Conservation (phyloP, 1,139 yeast genomes). For the Kurtzmaniella quercitrusa region DNA sequence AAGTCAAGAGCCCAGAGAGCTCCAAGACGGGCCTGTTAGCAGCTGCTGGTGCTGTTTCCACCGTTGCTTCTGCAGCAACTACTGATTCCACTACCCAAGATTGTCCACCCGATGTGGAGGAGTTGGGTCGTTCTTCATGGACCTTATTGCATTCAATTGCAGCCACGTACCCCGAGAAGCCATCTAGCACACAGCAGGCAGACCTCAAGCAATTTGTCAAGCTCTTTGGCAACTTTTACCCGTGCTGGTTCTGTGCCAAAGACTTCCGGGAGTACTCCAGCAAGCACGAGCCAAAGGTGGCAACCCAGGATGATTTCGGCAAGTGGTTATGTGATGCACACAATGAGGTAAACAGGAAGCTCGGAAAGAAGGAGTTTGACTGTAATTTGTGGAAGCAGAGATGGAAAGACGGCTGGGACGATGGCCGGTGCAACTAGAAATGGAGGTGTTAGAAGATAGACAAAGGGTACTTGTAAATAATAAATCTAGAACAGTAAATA, state of each 20-base stretch:
- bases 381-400: constrained; percentile 88
- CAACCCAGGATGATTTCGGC: constrained; percentile 75
- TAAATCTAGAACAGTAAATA: constrained; percentile 7
- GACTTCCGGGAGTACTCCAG: constrained; percentile 69
- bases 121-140: constrained; percentile 87
- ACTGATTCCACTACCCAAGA: constrained; percentile 27
- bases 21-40: constrained; percentile 2
- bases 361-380: constrained; percentile 83
- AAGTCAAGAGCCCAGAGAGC: constrained; percentile 3
- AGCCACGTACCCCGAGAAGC: constrained; percentile 77
- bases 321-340: constrained; percentile 94
- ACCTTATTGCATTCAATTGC: constrained; percentile 87
- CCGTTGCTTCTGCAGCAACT: constrained; percentile 13
- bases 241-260: constrained; percentile 91
- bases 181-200: constrained; percentile 55
- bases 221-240: constrained; percentile 78
- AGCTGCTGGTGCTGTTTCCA: constrained; percentile 8
- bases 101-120: constrained; percentile 85
- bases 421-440: constrained; percentile 27
- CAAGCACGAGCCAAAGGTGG: constrained; percentile 61
- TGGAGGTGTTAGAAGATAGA: neutral
- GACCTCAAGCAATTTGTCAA: constrained; percentile 69
- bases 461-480: neutral
- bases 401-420: constrained; percentile 82
- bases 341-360: constrained; percentile 77